A percentile compares a stretch with the other conserved stretches of the same genome.
These are phyloP conservation scores for Stylosanthes scabra DNA, from an alignment of 331 rosid species.

Conservation along the genomic window DNA sequence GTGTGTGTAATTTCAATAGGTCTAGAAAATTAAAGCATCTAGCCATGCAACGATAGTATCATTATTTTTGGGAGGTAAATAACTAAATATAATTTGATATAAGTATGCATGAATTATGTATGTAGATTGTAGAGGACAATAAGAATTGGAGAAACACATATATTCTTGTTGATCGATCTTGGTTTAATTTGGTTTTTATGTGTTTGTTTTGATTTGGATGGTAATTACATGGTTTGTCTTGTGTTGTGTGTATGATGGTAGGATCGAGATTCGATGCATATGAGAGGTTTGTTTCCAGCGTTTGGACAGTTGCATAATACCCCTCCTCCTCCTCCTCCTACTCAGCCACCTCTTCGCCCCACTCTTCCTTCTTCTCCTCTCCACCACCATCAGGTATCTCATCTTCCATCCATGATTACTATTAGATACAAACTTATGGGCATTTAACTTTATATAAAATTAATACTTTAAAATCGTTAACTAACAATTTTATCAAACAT, in stretches of 20 bases:
- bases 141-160: no score
- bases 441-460: no score
- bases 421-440: no score
- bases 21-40: no score
- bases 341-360: conserved; percentile 63
- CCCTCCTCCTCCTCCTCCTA: conserved; percentile 24
- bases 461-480: no score
- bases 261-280: conserved; percentile 75
- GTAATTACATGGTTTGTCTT: not conserved
- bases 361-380: conserved; percentile 57
- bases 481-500: no score
- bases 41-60: no score
- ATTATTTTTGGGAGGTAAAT: no score
- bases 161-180: no score
- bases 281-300: conserved; percentile 67
- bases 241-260: conserved; percentile 34
- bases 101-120: not conserved
- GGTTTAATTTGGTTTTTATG: not conserved
- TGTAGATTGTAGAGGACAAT: not conserved
- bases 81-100: no score
- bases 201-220: conserved; percentile 4
- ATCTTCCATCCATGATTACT: no score
- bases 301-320: conserved; percentile 69
- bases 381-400: conserved; percentile 57
- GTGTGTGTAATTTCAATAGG: no score